Conservation (phyloP, 495 filamentous ascomycete species). For the Neurospora discreta region DNA sequence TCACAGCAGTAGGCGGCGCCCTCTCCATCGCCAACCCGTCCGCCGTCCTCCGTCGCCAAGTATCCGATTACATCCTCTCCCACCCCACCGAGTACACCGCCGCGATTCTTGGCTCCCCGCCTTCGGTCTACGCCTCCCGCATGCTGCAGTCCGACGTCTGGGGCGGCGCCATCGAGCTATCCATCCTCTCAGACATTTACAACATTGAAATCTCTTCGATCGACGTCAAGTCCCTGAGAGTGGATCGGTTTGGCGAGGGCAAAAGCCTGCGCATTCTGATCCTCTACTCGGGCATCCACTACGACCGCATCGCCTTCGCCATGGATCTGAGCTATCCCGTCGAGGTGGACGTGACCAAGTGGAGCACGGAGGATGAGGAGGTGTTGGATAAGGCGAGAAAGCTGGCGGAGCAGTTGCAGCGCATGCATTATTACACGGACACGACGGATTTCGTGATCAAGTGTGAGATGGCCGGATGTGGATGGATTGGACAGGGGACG, state of each 20-base stretch:
- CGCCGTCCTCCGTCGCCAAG: conserved; percentile 59
- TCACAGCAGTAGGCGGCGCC: conserved; percentile 75
- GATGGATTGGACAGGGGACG: conserved; percentile 64
- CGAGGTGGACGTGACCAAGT: conserved; percentile 69
- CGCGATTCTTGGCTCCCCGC: conserved; percentile 64
- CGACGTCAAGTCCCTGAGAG: conserved; percentile 44
- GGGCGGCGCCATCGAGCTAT: conserved; percentile 88
- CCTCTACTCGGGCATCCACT: conserved; percentile 91
- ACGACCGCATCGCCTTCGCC: conserved; percentile 77
- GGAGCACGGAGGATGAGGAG: conserved; percentile 52
- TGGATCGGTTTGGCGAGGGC: conserved; percentile 75
- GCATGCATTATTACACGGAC: conserved; percentile 81
- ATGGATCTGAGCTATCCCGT: conserved; percentile 51
- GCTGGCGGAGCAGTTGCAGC: conserved; percentile 55
- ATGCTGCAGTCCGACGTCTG: conserved; percentile 73
- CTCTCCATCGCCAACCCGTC: conserved; percentile 34
- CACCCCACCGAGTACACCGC: conserved; percentile 60
- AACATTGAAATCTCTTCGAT: conserved; percentile 78
- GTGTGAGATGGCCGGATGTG: conserved; percentile 54
- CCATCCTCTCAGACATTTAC: conserved; percentile 76
- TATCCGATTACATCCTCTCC: conserved; percentile 67
- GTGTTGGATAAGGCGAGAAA: conserved; percentile 58
- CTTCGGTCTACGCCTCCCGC: conserved; percentile 72
- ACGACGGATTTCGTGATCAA: conserved; percentile 71
- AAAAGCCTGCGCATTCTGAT: conserved; percentile 60